Evolutionary conservation across 108 stramenopile species (phyloP), one percentile per base, ranked within the genome.

Genomic region (Fragilaria radians): DNA sequence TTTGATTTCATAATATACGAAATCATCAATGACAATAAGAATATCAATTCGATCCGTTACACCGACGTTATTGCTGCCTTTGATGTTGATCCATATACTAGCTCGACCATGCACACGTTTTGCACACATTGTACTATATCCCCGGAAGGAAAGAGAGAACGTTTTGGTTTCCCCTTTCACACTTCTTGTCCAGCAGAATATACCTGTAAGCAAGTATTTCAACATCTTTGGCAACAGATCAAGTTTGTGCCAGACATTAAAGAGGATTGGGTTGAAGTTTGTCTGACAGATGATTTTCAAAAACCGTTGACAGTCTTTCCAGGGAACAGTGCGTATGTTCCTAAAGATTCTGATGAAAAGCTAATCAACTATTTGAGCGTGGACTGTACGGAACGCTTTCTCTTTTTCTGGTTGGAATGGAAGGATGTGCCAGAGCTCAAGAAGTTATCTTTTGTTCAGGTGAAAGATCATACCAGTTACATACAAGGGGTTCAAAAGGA

Each of bases 121-220:
- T 19, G 29, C 0, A 55, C 42, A 18, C 62, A 69, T 33, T 26
- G 23, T 22, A 27, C 46, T 26, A 68, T 59, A 29, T 57, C 67
- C 0, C 64, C 74, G 1, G 45, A 46, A 61, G 28, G 18, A 4
- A 50, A 77, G 1, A 34, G 32, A 25, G 26, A 33, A 22, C 46
- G 46, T 18, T 56, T 89, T 59, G 88, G 88, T 4, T 78, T 80
- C 29, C 88, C 88, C 1, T 51, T 90, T 9, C 56, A 86, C 32
- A 66, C 70, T 26, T 84, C 88, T 2, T 78, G 77, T 46, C 48
- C 65, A 14, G 55, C 64, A 25, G 49, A 66, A 1, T 27, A 53
- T 19, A 76, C 63, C 1, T 90, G 88, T 58, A 48, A 52, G 5
- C 66, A 86, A 48, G 57, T 85, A 11, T 81, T 62, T 60, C 49